Conservation (phyloP, 495 filamentous ascomycete species). For the Stereocaulon alpinum region DNA sequence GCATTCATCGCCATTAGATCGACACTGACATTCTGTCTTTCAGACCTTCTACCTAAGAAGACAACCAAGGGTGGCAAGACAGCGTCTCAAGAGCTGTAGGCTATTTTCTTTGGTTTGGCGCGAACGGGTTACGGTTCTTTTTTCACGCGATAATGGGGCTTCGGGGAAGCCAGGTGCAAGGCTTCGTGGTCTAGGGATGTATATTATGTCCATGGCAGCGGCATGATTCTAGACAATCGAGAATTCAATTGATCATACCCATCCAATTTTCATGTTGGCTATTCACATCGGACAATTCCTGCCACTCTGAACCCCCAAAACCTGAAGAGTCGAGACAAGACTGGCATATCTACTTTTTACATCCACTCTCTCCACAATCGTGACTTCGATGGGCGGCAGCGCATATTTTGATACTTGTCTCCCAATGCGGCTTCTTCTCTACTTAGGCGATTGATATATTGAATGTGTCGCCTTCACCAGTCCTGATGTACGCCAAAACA, state of each 20-base stretch:
- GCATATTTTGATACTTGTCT: no score
- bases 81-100: constrained; percentile 82
- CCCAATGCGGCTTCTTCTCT: no score
- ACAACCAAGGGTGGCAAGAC: constrained; percentile 85
- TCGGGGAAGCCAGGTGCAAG: constrained; percentile 68
- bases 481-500: no score
- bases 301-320: neutral
- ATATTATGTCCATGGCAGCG: constrained; percentile 81
- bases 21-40: constrained; percentile 24
- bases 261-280: neutral
- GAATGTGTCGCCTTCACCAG: no score
- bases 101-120: constrained; percentile 32
- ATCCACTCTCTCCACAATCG: no score
- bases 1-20: neutral
- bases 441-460: no score
- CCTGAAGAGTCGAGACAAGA: constrained; percentile 26
- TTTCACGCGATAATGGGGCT: constrained; percentile 80
- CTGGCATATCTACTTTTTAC: no score
- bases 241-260: constrained; percentile 19
- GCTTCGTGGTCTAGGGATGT: constrained; percentile 76
- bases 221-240: constrained; percentile 30
- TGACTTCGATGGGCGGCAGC: no score
- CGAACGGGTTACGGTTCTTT: constrained; percentile 30
- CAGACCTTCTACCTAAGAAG: constrained; percentile 98
- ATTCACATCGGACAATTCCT: neutral